A percentile compares a stretch with the other conserved stretches of the same genome.
phyloP scores from a whole-genome alignment of 1,284 basidiomycete genomes.

The Microbotryum silenes-acaulis region DNA sequence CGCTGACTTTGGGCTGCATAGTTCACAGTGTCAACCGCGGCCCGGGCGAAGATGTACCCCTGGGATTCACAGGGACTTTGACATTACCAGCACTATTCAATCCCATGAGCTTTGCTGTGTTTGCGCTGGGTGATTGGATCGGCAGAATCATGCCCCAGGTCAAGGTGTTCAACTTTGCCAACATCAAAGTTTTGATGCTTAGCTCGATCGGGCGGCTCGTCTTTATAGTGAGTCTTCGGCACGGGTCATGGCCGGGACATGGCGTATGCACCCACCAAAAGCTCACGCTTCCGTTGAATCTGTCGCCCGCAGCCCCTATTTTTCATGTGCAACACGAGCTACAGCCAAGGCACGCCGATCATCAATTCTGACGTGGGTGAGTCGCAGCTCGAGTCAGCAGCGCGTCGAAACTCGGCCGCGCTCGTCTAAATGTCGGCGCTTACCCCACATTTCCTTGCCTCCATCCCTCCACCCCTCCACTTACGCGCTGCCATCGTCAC shows the following conservation, averaged over 20 bases:
- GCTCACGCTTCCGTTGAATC: background rate
- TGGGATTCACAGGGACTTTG: constrained; percentile 4
- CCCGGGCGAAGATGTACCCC: background rate
- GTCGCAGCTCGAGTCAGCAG: background rate
- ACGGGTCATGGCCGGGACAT: too few relatives aligned
- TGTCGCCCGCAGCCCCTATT: constrained; percentile 31
- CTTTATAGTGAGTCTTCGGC: constrained; percentile 32
- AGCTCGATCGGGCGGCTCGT: constrained; percentile 22
- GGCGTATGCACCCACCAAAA: background rate
- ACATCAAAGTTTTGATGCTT: constrained; percentile 20
- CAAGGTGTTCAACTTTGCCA: constrained; percentile 18
- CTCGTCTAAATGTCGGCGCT: too few relatives aligned
- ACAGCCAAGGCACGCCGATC: constrained; percentile 18
- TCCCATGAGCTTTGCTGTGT: constrained; percentile 36
- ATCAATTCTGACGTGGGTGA: constrained; percentile 34
- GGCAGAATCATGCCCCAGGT: constrained; percentile 35
- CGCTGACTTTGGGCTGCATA: background rate
- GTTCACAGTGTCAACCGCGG: background rate
- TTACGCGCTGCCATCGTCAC: background rate
- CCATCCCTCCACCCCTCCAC: background rate
- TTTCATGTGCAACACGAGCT: constrained; percentile 33
- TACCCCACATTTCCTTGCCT: too few relatives aligned
- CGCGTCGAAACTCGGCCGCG: too few relatives aligned
- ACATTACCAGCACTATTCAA: constrained; percentile 25
- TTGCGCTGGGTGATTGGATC: constrained; percentile 36